phyloP scores from a whole-genome alignment of 805 yeast species.

The Cyberlindnera maclurae region DNA sequence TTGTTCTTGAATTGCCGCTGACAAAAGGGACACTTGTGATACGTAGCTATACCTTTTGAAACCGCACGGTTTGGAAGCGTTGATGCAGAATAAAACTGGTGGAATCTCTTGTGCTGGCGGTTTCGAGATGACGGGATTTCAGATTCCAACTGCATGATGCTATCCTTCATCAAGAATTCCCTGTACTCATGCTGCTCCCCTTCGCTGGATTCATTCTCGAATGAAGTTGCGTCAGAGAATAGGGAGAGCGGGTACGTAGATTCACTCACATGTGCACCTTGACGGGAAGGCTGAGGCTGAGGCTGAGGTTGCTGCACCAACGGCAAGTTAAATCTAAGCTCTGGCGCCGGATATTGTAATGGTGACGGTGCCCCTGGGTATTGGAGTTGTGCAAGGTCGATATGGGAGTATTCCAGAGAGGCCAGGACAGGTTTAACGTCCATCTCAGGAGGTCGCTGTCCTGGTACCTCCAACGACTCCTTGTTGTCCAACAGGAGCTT shows the following conservation, averaged over 20 bases:
- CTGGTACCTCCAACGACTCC: background rate
- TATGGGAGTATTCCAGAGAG: background rate
- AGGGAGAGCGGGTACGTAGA: slow-evolving; percentile 1
- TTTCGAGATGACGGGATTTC: background rate
- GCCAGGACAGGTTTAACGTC: background rate
- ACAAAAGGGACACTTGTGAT: slow-evolving; percentile 54
- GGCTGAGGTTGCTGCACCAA: background rate
- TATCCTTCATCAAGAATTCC: slow-evolving; percentile 1
- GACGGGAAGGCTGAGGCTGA: background rate
- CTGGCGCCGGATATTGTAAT: background rate
- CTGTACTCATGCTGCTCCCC: background rate
- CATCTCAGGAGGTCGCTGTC: background rate
- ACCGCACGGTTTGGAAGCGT: background rate
- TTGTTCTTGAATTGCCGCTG: slow-evolving; percentile 64
- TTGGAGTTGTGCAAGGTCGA: background rate
- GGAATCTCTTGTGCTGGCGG: slow-evolving; percentile 1
- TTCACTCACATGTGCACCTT: background rate
- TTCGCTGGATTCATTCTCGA: background rate
- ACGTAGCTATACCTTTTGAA: background rate
- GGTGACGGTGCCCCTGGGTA: background rate
- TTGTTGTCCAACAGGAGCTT: slow-evolving; percentile 9
- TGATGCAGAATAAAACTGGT: slow-evolving; percentile 1
- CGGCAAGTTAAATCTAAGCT: background rate
- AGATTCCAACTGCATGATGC: background rate
- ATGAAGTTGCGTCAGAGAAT: slow-evolving; percentile 1